These are phyloP conservation scores for Nicotiana tabacum DNA, from an alignment of 257 asterid species.

Conservation along the genomic window DNA sequence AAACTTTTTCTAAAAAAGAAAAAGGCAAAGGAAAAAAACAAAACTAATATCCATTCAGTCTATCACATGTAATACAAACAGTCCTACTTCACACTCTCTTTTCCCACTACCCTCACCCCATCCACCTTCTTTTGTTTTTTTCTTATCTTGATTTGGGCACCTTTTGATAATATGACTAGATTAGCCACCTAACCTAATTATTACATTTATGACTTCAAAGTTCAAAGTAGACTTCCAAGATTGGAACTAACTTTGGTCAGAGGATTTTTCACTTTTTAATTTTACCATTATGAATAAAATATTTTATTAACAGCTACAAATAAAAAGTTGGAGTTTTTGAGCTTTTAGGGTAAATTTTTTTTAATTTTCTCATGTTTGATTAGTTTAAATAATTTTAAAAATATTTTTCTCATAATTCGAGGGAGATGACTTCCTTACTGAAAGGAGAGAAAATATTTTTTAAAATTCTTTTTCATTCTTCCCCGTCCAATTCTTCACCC, in stretches of 20 bases:
- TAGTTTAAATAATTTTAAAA: too few relatives aligned
- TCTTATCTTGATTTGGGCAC: conserved; percentile 4
- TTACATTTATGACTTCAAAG: neutral
- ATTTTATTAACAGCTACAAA: neutral
- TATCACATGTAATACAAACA: conserved; percentile 1
- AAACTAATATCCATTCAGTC: conserved; percentile 5
- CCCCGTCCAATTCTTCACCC: too few relatives aligned
- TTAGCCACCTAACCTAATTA: neutral
- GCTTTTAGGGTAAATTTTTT: too few relatives aligned
- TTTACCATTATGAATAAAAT: too few relatives aligned
- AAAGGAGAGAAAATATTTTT: too few relatives aligned
- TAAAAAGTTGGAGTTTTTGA: neutral
- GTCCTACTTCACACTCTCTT: conserved; percentile 3
- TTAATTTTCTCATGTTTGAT: too few relatives aligned
- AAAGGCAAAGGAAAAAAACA: neutral
- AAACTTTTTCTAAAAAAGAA: too few relatives aligned
- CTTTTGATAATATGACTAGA: neutral
- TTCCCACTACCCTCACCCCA: neutral
- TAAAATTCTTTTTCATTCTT: too few relatives aligned
- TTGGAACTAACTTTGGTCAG: neutral
- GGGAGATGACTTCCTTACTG: too few relatives aligned
- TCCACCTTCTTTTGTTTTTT: neutral
- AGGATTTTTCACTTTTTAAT: neutral
- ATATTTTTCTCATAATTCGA: too few relatives aligned
- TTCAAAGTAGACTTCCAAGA: neutral